phyloP scores from a whole-genome alignment of 1,284 basidiomycete genomes.

The Fomitopsis pinicola region DNA sequence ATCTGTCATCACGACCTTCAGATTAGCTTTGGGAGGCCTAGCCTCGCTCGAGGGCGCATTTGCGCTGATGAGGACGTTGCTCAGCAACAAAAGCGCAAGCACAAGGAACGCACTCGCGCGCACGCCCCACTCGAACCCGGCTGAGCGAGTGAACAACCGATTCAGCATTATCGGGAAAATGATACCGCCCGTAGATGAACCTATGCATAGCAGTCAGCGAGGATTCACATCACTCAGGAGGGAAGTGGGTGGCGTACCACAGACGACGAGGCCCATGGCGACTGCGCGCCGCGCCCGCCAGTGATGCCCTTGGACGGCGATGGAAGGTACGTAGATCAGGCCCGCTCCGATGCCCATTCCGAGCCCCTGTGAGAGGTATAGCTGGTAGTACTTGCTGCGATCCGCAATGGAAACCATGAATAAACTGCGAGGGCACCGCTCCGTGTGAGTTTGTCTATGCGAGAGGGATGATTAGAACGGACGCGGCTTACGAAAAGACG shows the following conservation, averaged over 20 bases:
- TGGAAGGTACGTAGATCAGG: constrained; percentile 24
- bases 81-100: background rate
- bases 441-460: constrained; percentile 11
- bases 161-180: constrained; percentile 28
- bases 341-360: constrained; percentile 32
- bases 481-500: background rate
- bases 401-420: background rate
- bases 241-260: background rate
- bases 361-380: background rate
- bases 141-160: constrained; percentile 18
- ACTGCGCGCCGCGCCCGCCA: constrained; percentile 9
- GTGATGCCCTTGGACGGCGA: constrained; percentile 10
- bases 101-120: constrained; percentile 13
- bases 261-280: constrained; percentile 17
- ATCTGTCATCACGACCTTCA: background rate
- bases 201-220: constrained; percentile 20
- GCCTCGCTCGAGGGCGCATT: background rate
- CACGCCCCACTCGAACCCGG: constrained; percentile 23
- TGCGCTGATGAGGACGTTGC: background rate
- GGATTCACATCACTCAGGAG: constrained; percentile 14
- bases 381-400: background rate
- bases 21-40: background rate
- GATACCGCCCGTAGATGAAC: constrained; percentile 23
- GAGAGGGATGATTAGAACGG: background rate
- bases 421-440: background rate